Evolutionary conservation across 2,329 filamentous ascomycete species (phyloP), one percentile per base, ranked within the genome.

Genomic region (Chaetothyriales sp.): DNA sequence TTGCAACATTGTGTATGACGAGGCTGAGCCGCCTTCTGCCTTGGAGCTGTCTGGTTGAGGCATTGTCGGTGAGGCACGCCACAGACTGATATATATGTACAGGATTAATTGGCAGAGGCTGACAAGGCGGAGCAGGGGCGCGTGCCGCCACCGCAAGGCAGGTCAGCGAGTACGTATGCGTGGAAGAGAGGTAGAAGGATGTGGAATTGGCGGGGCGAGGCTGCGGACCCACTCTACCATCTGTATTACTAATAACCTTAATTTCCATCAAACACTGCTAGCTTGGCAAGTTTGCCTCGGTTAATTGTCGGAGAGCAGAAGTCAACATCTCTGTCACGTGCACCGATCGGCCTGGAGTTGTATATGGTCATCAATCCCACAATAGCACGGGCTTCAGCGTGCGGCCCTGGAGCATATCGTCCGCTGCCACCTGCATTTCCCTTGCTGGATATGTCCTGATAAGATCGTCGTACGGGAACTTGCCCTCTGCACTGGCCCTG

Each of bases 391-490:
- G 60, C 54, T 65, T 65, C n/a, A 65, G 58, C 1, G 61, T 62
- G 47, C 53, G 51, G 1, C 62, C 62, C 7, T 51, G 54, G 45
- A 58, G 51, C 55, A 65, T 61, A 50, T 64, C 61, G 5, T 51
- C 43, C n/a, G 62, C 55, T 0, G 62, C 63, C 28, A 46, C 32
- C 46, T 56, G 58, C 36, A 62, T 60, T 0, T 63, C 57, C 44
- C 57, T 57, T 2, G 67, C 69, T 47, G 65, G 56, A 61, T 73
- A 72, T 9, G 65, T 65, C 59, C 68, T 71, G 54, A 70, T 65
- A 18, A 75, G 51, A 57, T 67, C 68, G 22, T 74, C 65, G 44
- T 74, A 63, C 0, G 72, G 72, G 46, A 76, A 70, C 53, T 63
- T 67, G 6, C 71, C 72, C 43, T 71, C 63, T 42, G 54, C 43